Base-by-base conservation (phyloP, 2,329 filamentous ascomycete genomes). In the Chalara sp. region DNA sequence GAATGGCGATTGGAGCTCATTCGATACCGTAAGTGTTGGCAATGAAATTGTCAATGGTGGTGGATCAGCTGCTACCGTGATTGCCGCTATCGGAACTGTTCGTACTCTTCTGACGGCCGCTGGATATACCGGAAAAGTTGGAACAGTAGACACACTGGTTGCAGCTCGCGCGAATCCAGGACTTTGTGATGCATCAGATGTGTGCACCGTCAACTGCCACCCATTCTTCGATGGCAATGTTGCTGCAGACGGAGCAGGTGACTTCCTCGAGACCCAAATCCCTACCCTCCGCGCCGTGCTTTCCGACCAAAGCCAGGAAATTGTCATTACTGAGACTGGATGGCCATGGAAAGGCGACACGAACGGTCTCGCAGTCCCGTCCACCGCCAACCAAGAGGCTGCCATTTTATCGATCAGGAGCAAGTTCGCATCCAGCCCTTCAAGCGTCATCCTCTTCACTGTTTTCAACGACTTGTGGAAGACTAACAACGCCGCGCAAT, bases 401-500 rank as follows among this genome's bases (percentile, higher is more conserved):
- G 89, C 89, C 8, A 67, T 95, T 35, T 65, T 70, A 5, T 84
- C 83, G 29, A 79, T 95, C 61, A 80, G 78, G 65, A 62, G 64
- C 37, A 71, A 73, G 2, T 89, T 89, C 63, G 62, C 70, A 11
- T 64, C 67, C 46, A 76, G 70, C 46, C 66, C 71, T 1, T 64
- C 65, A 3, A 68, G 81, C 49, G 62, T 92, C 42, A 78, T 91
- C 57, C 71, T 95, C 28, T 92, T 93, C 70, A 86, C 84, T 31
- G 84, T 87, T 4, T 92, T 84, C 71, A 86, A 95, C 67, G 86
- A 89, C 55, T 62, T 75, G 47, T 95, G 89, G 89, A 95, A 95
- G 75, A 65, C 71, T 40, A 78, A 86, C 58, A 76, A 71, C 48
- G 65, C 72, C 2, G 73, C 67, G 28, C 85, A 85, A 1, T 87